These are phyloP conservation scores for Cucumis sativus DNA, from an alignment of 306 rosid genomes.

Conservation along the genomic window DNA sequence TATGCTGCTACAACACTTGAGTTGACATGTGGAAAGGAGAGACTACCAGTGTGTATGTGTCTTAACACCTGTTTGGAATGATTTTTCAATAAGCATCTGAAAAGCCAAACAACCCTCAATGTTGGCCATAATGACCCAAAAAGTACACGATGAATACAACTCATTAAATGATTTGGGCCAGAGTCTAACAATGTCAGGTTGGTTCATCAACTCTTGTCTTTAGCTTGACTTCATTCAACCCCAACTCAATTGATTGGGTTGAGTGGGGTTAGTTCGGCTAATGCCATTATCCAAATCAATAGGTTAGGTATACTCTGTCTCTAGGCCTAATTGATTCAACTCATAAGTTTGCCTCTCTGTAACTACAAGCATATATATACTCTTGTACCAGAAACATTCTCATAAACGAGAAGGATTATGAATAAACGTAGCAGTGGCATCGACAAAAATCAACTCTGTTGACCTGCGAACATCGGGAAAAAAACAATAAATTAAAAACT, in stretches of 20 bases:
- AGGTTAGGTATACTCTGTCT: not conserved
- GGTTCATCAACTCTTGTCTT: not conserved
- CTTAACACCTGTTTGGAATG: not conserved
- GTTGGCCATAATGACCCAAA: not conserved
- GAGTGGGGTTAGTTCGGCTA: not conserved
- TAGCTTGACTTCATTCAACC: not conserved
- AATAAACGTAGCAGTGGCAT: not conserved
- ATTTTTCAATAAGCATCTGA: no score
- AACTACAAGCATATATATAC: not conserved
- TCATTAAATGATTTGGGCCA: not conserved
- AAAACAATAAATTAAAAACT: not conserved
- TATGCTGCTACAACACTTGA: not conserved
- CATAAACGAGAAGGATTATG: not conserved
- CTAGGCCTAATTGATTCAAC: not conserved
- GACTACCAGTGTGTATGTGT: not conserved
- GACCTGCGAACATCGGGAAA: not conserved
- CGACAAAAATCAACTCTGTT: not conserved
- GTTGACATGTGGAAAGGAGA: not conserved
- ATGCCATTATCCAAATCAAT: not conserved
- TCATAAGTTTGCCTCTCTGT: not conserved
- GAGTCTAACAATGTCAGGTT: not conserved
- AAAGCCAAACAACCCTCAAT: not conserved
- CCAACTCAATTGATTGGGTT: no score
- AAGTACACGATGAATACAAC: not conserved
- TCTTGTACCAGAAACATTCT: not conserved